Percentiles rank a stretch among this genome's conserved stretches.
phyloP scores from a whole-genome alignment of 2,329 filamentous ascomycete genomes.

The Aspergillus awamori region DNA sequence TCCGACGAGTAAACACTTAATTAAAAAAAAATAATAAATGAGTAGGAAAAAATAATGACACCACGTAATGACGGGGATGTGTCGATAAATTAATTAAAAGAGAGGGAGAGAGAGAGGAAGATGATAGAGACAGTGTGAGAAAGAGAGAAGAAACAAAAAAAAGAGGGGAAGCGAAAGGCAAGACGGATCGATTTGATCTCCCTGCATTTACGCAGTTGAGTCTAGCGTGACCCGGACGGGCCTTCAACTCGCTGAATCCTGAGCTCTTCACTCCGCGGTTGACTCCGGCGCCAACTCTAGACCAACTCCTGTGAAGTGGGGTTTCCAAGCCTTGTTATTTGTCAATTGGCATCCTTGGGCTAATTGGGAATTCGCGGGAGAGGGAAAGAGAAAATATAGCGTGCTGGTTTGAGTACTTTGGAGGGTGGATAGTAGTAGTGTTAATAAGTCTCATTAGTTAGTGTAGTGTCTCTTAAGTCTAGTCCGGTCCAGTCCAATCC shows the following conservation, averaged over 20 bases:
- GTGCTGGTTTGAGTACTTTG: not conserved
- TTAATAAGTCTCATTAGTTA: too few relatives aligned
- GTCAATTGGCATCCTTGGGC: not conserved
- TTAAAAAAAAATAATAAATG: too few relatives aligned
- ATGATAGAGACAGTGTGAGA: not conserved
- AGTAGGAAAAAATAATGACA: too few relatives aligned
- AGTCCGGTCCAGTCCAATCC: too few relatives aligned
- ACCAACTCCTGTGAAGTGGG: not conserved
- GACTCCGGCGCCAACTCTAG: constrained; percentile 1
- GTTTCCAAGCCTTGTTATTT: not conserved
- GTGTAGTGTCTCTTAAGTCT: too few relatives aligned
- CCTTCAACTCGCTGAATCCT: not conserved
- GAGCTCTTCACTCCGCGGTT: constrained; percentile 1
- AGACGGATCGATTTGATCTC: constrained; percentile 6
- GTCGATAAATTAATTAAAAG: not conserved
- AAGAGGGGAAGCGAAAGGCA: not conserved
- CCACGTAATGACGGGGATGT: not conserved
- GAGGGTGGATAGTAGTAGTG: too few relatives aligned
- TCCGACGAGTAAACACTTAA: not conserved
- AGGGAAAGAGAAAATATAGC: not conserved
- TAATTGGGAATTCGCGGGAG: not conserved
- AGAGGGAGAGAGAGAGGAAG: too few relatives aligned
- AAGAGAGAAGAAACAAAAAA: not conserved
- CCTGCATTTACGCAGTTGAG: constrained; percentile 12
- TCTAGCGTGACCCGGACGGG: constrained; percentile 11